Base-by-base conservation (phyloP, 345 rosid species). In the Eucalyptus pauciflora region DNA sequence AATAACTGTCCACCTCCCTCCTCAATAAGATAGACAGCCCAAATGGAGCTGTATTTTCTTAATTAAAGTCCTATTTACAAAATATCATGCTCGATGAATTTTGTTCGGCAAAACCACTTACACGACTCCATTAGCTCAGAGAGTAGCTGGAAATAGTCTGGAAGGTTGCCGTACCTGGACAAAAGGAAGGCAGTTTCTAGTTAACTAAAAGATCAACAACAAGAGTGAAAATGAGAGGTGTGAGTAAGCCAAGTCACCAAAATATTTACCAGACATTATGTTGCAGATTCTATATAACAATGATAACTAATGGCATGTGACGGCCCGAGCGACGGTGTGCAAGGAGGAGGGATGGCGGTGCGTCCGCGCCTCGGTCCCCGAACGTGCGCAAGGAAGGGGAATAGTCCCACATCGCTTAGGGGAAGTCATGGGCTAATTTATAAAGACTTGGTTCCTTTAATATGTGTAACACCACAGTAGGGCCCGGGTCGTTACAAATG, bases 81-180 rank as follows among this genome's bases (percentile, higher is more conserved):
- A 64, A 64, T 29, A 64, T 60, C n/a, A 64, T 62, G 37, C 37
- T 29, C 37, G 22, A 22, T 52, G 51, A 52, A 86, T 7, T 31
- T 33, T 86, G 48, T 33, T 9, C 27, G 0, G 13, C 64, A 69
- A 54, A n/a, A 54, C 9, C 3, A 88, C 48, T 29, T 25, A n/a
- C n/a, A 31, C 22, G 4, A 46, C 56, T 37, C 54, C 62, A 83
- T 41, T n/a, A 54, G 86, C 76, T 89, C 56, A 89, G 37, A 89
- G 31, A 29, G 54, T 45, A 25, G 88, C 25, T 87, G 80, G 88
- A 89, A 89, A 45, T 86, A 86, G 79, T 43, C 87, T 17, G 90
- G 71, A 43, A 89, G 90, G 86, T 86, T 69, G 76, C 87, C 88
- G 33, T 89, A 88, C 90, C 90, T 89, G 81, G 87, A 58, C 20